Conservation (phyloP, 306 rosid genomes). For the Mimosa pudica region DNA sequence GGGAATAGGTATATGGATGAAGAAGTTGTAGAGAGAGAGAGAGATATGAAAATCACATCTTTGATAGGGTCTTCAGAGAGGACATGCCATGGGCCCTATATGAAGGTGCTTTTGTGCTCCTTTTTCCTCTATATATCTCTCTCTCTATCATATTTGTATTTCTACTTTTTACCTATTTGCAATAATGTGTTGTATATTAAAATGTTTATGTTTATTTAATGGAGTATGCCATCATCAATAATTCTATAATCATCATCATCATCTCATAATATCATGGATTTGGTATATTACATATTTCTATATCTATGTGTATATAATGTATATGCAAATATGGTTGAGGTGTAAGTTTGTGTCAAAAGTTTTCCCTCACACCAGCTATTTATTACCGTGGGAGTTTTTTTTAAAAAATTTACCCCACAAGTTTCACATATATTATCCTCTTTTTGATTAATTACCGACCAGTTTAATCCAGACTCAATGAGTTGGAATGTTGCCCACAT, state of each 20-base stretch:
- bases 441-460: too few species aligned
- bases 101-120: constrained; percentile 64
- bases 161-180: constrained; percentile 32
- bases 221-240: constrained; percentile 41
- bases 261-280: neutral
- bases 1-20: neutral
- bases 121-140: constrained; percentile 17
- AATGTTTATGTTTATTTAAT: neutral
- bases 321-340: too few species aligned
- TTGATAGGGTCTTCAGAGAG: constrained; percentile 64
- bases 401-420: too few species aligned
- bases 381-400: too few species aligned
- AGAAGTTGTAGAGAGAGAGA: constrained; percentile 27
- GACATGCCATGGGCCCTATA: constrained; percentile 76
- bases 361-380: too few species aligned
- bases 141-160: constrained; percentile 25
- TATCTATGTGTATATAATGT: too few species aligned
- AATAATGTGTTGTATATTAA: constrained; percentile 11
- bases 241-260: constrained; percentile 48
- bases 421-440: too few species aligned
- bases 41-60: constrained; percentile 71
- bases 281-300: neutral
- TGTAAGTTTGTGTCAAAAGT: too few species aligned
- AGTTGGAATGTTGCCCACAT: too few species aligned
- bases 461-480: too few species aligned